Evolutionary conservation across 257 asterid species (phyloP).

Genomic region (Solanum sejunctum): DNA sequence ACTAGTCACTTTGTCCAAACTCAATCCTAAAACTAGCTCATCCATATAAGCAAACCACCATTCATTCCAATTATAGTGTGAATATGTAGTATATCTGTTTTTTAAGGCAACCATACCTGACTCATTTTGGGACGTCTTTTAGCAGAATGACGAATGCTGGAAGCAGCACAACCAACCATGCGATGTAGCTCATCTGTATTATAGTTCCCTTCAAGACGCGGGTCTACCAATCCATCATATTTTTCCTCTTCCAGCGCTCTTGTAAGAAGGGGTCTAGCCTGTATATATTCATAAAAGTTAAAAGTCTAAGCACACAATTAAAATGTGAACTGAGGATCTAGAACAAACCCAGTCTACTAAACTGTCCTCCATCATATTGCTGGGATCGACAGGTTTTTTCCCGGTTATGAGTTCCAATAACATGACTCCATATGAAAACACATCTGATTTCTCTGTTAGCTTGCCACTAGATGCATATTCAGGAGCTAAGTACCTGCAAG

Average conservation of each 20-base stretch:
- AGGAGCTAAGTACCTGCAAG: constrained; percentile 73
- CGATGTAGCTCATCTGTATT: constrained; percentile 42
- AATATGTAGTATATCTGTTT: background rate
- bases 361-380: constrained; percentile 70
- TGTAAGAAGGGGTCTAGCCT: constrained; percentile 74
- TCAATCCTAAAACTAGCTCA: too few species aligned
- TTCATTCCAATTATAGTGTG: background rate
- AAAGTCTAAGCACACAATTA: background rate
- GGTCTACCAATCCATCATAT: constrained; percentile 46
- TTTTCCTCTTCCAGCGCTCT: constrained; percentile 55
- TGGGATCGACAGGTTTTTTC: constrained; percentile 61
- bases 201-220: constrained; percentile 49
- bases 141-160: constrained; percentile 88
- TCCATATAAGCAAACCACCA: background rate
- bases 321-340: background rate
- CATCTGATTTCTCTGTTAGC: constrained; percentile 78
- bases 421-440: constrained; percentile 91
- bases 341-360: constrained; percentile 84
- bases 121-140: constrained; percentile 92
- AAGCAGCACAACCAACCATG: constrained; percentile 60
- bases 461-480: constrained; percentile 95
- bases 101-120: constrained; percentile 31
- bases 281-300: background rate
- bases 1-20: background rate
- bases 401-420: constrained; percentile 80